phyloP scores from a whole-genome alignment of 768 basidiomycete genomes.

The Tephrocybe sp. region DNA sequence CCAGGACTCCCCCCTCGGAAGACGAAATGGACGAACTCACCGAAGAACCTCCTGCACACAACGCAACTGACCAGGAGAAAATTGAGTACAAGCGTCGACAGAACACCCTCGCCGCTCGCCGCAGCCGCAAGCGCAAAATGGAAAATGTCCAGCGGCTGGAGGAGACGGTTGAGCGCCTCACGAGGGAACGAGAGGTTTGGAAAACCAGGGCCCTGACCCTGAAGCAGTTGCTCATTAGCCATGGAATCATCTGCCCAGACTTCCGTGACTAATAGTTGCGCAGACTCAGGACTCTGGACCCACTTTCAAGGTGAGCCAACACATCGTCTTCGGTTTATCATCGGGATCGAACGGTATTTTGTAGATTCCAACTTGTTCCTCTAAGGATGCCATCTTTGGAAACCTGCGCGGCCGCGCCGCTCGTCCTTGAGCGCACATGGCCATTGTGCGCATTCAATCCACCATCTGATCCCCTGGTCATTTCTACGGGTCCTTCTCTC shows the following conservation, averaged over 20 bases:
- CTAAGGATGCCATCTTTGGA: conserved; percentile 11
- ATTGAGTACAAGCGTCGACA: conserved; percentile 77
- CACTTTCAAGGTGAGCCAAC: conserved; percentile 6
- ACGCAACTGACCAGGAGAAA: conserved; percentile 55
- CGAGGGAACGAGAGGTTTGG: conserved; percentile 62
- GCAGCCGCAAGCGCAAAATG: conserved; percentile 72
- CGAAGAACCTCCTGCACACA: conserved; percentile 35
- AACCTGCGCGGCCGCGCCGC: conserved; percentile 8
- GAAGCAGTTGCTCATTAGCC: conserved; percentile 52
- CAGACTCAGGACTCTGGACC: neutral
- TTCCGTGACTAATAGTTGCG: conserved; percentile 29
- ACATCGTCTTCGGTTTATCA: neutral
- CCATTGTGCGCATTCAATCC: neutral
- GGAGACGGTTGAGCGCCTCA: conserved; percentile 47
- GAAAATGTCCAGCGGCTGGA: conserved; percentile 68
- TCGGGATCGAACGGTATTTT: conserved; percentile 5
- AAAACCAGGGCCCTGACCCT: conserved; percentile 48
- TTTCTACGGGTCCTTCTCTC: neutral
- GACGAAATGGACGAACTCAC: conserved; percentile 53
- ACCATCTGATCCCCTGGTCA: conserved; percentile 1
- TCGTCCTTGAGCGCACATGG: conserved; percentile 10
- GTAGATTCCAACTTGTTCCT: conserved; percentile 4
- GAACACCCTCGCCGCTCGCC: conserved; percentile 84
- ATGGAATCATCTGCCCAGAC: conserved; percentile 56
- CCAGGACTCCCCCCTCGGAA: conserved; percentile 37